Percentiles rank a stretch among this genome's conserved stretches.
Evolutionary conservation across 257 asterid species (phyloP).

Genomic region (Primulina eburnea): DNA sequence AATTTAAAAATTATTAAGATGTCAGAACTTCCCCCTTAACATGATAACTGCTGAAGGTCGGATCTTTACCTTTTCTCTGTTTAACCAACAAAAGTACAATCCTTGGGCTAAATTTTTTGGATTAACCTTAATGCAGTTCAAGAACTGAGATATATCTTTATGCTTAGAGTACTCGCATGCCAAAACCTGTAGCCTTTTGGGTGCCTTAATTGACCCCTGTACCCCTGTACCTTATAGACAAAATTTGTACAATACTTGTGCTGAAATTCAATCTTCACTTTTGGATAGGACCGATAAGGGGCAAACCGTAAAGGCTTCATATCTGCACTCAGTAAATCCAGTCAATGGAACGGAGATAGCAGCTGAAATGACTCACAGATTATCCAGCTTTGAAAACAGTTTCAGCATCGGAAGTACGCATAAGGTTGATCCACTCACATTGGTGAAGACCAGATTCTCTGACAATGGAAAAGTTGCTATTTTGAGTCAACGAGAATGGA

Average conservation of each 20-base stretch:
- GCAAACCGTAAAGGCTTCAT: slow-evolving; percentile 74
- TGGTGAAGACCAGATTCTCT: slow-evolving; percentile 66
- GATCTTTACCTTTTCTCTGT: neutral
- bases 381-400: slow-evolving; percentile 50
- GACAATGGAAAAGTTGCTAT: slow-evolving; percentile 65
- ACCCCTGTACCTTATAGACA: neutral
- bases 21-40: neutral
- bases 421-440: slow-evolving; percentile 53
- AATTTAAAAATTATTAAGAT: too few relatives aligned
- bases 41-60: neutral
- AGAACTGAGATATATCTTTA: neutral
- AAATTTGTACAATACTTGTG: neutral
- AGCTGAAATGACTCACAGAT: slow-evolving; percentile 77
- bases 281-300: slow-evolving; percentile 68
- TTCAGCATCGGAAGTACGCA: slow-evolving; percentile 70
- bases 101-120: neutral
- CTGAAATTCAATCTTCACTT: slow-evolving; percentile 19
- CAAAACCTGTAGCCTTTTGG: neutral
- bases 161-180: neutral
- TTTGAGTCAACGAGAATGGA: slow-evolving; percentile 73
- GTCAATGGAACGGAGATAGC: slow-evolving; percentile 68
- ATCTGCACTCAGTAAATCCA: slow-evolving; percentile 53
- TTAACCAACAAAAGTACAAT: neutral
- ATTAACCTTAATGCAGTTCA: neutral
- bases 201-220: too few relatives aligned